Base-by-base conservation (phyloP, 441 rosid species). In the Arabidopsis hybrid region DNA sequence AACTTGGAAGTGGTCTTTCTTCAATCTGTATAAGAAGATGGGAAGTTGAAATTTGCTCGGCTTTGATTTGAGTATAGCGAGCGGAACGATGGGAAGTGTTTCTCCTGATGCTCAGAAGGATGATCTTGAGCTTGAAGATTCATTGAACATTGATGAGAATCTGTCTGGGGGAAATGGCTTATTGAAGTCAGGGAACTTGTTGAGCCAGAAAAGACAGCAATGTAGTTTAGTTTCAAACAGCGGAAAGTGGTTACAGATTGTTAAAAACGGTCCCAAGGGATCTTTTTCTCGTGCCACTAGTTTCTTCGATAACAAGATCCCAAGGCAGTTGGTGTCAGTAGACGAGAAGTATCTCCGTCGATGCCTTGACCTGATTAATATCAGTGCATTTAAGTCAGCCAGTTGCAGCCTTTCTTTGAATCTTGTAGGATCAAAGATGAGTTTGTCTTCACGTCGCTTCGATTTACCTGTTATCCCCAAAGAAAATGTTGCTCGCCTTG, bases 311-410 rank as follows among this genome's bases (percentile, higher is more conserved):
- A 75, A 76, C 78, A 88, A 83, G 83, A 87, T 92, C 59, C 93
- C 92, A 17, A 87, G 84, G 83, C 86, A 85, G 83, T 49, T 91
- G 86, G 86, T 87, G 58, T 82, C 87, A 39, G 62, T 84, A 6
- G 93, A 94, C 74, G 99, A 90, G 75, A 90, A 87, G 75, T 89
- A 85, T 80, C 88, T 90, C 5, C 90, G 82, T 7, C 76, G 80
- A 18, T 90, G 99, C 81, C 86, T 89, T 9, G 90, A 94, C 50
- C 51, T 79, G 74, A 87, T 91, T 59, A 85, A 81, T 55, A 55
- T 77, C 34, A 84, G 81, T 47, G 87, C 90, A 42, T 83, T 84
- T 31, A 86, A 85, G 78, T 78, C 85, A 43, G 81, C 83, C 10
- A 74, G 86, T 12, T 79, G 79, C 58, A 69, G 79, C 53, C 73